Percentiles rank a stretch among this genome's conserved stretches.
Conservation (phyloP, 2,329 filamentous ascomycete species). For the Polytolypa hystricis region DNA sequence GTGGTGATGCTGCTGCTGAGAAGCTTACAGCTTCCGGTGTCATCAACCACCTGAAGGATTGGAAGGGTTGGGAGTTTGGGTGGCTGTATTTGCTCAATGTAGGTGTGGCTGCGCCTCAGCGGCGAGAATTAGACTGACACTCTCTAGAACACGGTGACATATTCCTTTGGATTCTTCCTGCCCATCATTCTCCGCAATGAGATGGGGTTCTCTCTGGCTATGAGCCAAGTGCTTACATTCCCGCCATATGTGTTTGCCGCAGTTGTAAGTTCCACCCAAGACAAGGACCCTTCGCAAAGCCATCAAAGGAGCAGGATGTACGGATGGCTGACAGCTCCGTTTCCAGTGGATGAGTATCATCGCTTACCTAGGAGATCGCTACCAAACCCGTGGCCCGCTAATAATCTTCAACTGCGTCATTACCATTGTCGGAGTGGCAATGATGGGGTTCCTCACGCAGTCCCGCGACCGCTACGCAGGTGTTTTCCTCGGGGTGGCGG, state of each 20-base stretch:
- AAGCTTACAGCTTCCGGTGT: constrained; percentile 16
- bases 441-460: constrained; percentile 11
- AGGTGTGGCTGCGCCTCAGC: no score
- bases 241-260: constrained; percentile 23
- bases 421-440: constrained; percentile 12
- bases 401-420: constrained; percentile 10
- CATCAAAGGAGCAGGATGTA: neutral
- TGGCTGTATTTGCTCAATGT: no score
- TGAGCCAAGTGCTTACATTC: constrained; percentile 19
- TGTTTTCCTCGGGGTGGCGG: constrained; percentile 9
- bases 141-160: constrained; percentile 1
- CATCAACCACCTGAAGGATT: constrained; percentile 22
- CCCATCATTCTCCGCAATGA: constrained; percentile 19
- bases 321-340: constrained; percentile 7
- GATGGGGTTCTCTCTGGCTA: constrained; percentile 21
- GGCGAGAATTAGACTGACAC: no score
- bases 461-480: constrained; percentile 11
- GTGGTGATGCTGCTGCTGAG: constrained; percentile 23
- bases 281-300: neutral
- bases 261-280: constrained; percentile 17
- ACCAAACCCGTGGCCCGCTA: constrained; percentile 11
- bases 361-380: constrained; percentile 15
- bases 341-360: constrained; percentile 10
- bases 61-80: no score
- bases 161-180: neutral